These are phyloP conservation scores for Rhododendron williamsianum DNA, from an alignment of 148 eudicot genomes.

Conservation along the genomic window DNA sequence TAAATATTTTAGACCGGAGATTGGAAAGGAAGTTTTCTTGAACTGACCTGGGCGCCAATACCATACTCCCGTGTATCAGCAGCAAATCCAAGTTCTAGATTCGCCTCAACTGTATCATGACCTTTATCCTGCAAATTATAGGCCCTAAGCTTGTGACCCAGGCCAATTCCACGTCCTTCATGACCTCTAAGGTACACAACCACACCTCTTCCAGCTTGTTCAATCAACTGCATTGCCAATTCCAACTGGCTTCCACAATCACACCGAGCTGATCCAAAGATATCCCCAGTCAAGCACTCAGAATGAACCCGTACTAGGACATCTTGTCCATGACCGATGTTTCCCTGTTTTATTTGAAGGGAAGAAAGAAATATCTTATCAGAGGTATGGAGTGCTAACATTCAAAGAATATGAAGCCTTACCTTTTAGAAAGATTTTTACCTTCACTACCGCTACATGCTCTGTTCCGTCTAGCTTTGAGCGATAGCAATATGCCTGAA, in stretches of 20 bases:
- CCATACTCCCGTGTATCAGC: constrained; percentile 94
- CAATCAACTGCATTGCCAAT: constrained; percentile 73
- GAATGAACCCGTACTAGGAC: constrained; percentile 91
- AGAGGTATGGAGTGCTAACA: background rate
- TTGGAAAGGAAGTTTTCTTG: background rate
- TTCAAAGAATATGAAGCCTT: background rate
- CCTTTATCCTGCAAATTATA: constrained; percentile 87
- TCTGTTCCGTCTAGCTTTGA: constrained; percentile 80
- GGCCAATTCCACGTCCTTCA: constrained; percentile 94
- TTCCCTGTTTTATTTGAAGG: constrained; percentile 40
- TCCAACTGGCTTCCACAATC: constrained; percentile 87
- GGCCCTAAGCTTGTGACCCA: constrained; percentile 85
- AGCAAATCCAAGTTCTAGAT: constrained; percentile 82
- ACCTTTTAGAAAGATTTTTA: constrained; percentile 9
- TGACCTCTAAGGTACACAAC: constrained; percentile 82
- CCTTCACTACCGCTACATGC: constrained; percentile 80
- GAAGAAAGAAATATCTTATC: background rate
- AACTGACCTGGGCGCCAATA: constrained; percentile 84
- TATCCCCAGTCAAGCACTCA: constrained; percentile 93
- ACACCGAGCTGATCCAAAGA: constrained; percentile 85
- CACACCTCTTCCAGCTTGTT: constrained; percentile 75
- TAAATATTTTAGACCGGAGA: background rate
- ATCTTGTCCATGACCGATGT: constrained; percentile 71
- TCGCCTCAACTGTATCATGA: constrained; percentile 95
- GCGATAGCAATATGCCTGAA: constrained; percentile 61